Evolutionary conservation across 1,139 yeast genomes (phyloP), one percentile per base, ranked within the genome.

Genomic region (Candida sp.): DNA sequence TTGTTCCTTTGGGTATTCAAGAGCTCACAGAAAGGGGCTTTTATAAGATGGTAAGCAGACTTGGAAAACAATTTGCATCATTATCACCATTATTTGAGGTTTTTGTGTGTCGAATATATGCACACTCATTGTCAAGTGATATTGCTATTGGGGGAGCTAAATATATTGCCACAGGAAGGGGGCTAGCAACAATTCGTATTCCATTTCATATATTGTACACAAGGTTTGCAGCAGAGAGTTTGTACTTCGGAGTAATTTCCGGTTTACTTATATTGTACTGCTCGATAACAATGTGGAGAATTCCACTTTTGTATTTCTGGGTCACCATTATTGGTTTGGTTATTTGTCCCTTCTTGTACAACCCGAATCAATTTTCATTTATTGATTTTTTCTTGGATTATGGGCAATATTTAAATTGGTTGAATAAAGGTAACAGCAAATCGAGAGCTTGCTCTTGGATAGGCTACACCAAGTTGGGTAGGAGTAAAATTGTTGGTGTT

Each of bases 131-230:
- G 46, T 66, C 69, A 3, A 73, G 71, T 47, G 80, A 77, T 56
- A 63, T 77, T 38, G 59, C 75, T 5, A 55, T 75, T 42, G 82
- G 82, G 1, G 82, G 82, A 9, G 82, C 82, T 5, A 66, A 67
- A 45, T 77, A 77, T 53, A 74, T 77, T 51, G 76, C 81, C 2
- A 77, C 82, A 0, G 82, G 81, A 11, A 60, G 83, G 55, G 81
- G 81, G 1, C 74, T 77, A 56, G 79, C 82, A 33, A 77, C 82
- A 0, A 58, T 66, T 2, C 58, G 82, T 49, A 66, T 69, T 5
- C 66, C 77, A 6, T 75, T 77, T 51, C 57, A 75, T 1, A 56
- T 60, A 1, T 56, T 77, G 6, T 77, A 75, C 54, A 59, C 79
- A 2, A 56, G 80, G 40, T 77, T 72, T 57, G 76, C 81, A 0